Base-by-base conservation (phyloP, 2,329 filamentous ascomycete genomes). In the Pestalotiopsis sp. region DNA sequence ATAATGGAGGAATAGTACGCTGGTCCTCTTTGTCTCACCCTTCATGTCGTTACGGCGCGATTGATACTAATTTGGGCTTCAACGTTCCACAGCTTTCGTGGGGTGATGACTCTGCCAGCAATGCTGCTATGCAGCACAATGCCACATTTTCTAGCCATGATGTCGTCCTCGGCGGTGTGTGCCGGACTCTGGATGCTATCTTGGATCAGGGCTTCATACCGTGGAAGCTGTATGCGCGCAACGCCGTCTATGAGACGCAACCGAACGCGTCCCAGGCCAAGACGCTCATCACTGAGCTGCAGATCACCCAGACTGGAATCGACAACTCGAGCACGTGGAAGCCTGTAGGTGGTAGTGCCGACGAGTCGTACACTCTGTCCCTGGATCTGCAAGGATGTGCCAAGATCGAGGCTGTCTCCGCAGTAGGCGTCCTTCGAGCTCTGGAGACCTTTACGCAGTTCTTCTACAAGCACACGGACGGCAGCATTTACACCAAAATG, bases 361-460 rank as follows among this genome's bases (percentile, higher is more conserved):
- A 95, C 75, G 93, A 96, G 78, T 92, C 91, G 1, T 97, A 97
- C 80, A 87, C 83, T 30, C 81, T 97, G 35, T 85, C 82, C 1
- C 77, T 97, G 52, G 83, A 83, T 13, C 76, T 79, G 22, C 78
- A 84, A 39, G 92, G 92, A 64, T 80, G 83, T 24, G 91, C 88
- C 38, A 85, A 81, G 52, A 89, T 96, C 73, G 82, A 81, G 26
- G 92, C 91, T 17, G 84, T 83, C 44, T 89, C 91, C 1, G 90
- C 90, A 17, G 86, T 88, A 6, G 93, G 93, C 63, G 81, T 94
- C 40, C 82, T 93, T 20, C 88, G 88, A 71, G 93, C 86, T n/a
- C 84, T 97, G 24, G 90, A 92, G 71, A 91, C 92, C 1, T 93
- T 96, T 75, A 85, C 87, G 0, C 93, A 97, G 81, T 86, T 97